A percentile compares a stretch with the other conserved stretches of the same genome.
phyloP scores from a whole-genome alignment of 345 rosid genomes.

The Lumnitzera racemosa region DNA sequence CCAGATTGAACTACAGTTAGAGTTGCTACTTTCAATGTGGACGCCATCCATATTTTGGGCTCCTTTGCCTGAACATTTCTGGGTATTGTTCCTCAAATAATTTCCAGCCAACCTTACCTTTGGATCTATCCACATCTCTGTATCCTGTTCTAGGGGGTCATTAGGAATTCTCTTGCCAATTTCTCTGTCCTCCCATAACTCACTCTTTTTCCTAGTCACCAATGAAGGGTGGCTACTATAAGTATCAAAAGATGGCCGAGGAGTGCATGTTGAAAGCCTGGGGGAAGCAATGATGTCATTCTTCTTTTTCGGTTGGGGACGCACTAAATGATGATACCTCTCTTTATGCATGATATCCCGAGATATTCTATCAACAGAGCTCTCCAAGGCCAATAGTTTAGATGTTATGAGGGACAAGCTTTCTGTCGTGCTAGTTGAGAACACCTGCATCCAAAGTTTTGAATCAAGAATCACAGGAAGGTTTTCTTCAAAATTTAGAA shows the following conservation, averaged over 20 bases:
- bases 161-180: slow-evolving; percentile 37
- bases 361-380: slow-evolving; percentile 51
- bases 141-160: slow-evolving; percentile 34
- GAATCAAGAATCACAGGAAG: too few species aligned
- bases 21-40: slow-evolving; percentile 23
- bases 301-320: slow-evolving; percentile 43
- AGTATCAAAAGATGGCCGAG: slow-evolving; percentile 56
- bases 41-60: slow-evolving; percentile 17
- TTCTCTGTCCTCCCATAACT: slow-evolving; percentile 46
- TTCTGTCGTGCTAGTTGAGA: slow-evolving; percentile 58
- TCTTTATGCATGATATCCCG: slow-evolving; percentile 29
- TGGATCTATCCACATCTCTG: slow-evolving; percentile 33
- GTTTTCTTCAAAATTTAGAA: too few species aligned
- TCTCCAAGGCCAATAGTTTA: slow-evolving; percentile 70
- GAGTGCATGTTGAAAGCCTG: slow-evolving; percentile 57
- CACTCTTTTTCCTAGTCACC: slow-evolving; percentile 35
- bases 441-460: slow-evolving; percentile 34
- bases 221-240: slow-evolving; percentile 38
- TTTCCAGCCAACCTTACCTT: slow-evolving; percentile 26
- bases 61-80: slow-evolving; percentile 34
- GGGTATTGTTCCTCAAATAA: slow-evolving; percentile 32
- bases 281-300: slow-evolving; percentile 48
- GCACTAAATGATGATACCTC: slow-evolving; percentile 28
- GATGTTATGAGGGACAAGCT: slow-evolving; percentile 58
- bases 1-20: slow-evolving; percentile 23